A percentile compares a stretch with the other conserved stretches of the same genome.
Evolutionary conservation across 2,329 filamentous ascomycete species (phyloP).

Genomic region (Aspergillus cejpii): DNA sequence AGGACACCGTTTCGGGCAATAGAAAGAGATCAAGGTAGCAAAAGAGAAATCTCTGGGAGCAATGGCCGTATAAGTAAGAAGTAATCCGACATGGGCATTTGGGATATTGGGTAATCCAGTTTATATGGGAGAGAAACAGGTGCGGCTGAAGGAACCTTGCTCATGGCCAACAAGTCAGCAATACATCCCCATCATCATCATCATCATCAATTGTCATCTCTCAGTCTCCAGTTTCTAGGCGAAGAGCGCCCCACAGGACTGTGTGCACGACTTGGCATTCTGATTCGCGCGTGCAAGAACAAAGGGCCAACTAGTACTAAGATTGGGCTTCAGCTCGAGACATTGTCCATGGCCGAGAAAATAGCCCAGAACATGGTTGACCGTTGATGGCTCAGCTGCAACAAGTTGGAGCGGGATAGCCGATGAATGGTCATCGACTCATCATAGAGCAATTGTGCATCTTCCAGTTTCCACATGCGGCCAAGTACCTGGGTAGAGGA

Average conservation of each 20-base stretch:
- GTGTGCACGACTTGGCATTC: neutral
- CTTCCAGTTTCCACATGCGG: neutral
- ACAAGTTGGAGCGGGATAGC: neutral
- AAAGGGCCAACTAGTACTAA: neutral
- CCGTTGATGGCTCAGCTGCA: neutral
- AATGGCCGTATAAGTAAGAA: neutral
- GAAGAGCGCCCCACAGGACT: conserved; percentile 1
- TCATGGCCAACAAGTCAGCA: neutral
- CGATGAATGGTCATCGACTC: neutral
- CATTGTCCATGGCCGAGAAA: neutral
- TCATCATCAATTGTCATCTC: neutral
- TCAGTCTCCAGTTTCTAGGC: no score
- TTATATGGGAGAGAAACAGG: neutral
- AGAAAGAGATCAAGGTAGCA: neutral
- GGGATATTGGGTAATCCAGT: neutral
- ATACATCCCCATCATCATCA: neutral
- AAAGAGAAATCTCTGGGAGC: neutral
- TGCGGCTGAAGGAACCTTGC: neutral
- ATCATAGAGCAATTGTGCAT: neutral
- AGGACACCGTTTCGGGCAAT: neutral
- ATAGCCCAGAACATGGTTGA: neutral
- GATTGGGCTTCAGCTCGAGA: neutral
- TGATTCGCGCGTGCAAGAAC: conserved; percentile 3
- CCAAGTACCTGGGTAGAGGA: no score
- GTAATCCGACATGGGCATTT: neutral